Percentiles rank a stretch among this genome's conserved stretches.
phyloP scores from a whole-genome alignment of 225 moss, liverwort and hornwort genomes.

The Climacium dendroides region DNA sequence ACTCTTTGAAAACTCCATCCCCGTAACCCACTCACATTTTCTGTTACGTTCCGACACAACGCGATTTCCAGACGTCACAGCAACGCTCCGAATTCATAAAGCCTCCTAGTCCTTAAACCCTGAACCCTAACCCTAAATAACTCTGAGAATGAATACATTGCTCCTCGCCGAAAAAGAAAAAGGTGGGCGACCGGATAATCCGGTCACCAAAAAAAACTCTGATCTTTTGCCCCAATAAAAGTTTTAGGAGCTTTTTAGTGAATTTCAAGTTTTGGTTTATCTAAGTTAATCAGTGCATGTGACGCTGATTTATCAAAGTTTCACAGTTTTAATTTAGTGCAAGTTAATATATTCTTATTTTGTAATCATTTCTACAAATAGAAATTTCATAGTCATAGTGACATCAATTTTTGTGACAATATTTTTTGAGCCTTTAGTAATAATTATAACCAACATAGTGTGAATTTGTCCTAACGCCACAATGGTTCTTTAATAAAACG shows the following conservation, averaged over 20 bases:
- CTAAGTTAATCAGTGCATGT: neutral
- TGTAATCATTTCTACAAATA: neutral
- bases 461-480: rapidly evolving
- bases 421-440: neutral
- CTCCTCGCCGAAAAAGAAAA: neutral
- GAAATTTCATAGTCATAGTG: neutral
- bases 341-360: neutral
- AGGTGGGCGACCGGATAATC: neutral
- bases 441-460: rapidly evolving
- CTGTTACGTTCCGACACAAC: neutral
- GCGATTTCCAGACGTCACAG: neutral
- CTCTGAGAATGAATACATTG: neutral
- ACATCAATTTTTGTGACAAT: neutral
- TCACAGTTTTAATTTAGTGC: neutral
- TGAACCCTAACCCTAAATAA: neutral
- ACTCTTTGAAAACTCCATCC: neutral
- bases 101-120: neutral
- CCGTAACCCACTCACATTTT: neutral
- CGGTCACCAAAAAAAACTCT: no score
- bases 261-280: neutral
- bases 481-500: neutral
- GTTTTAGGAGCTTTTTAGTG: neutral
- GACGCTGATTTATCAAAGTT: neutral
- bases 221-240: neutral
- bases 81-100: neutral